Percentiles rank a stretch among this genome's conserved stretches.
These are phyloP conservation scores for Calonectria hawksworthii DNA, from an alignment of 2,329 filamentous ascomycete species.

Conservation along the genomic window DNA sequence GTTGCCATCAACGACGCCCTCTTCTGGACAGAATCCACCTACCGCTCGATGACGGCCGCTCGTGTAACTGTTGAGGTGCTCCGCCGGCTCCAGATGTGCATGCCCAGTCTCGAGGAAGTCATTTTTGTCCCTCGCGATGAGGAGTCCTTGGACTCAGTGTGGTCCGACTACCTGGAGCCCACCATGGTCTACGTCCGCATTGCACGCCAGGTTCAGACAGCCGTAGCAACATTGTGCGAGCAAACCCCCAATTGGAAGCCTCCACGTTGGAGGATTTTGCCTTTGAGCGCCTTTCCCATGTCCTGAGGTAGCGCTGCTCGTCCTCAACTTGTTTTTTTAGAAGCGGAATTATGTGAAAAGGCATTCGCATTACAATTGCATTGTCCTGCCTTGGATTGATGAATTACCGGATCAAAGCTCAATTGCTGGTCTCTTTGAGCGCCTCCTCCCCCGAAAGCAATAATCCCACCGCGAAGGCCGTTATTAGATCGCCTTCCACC, in stretches of 20 bases:
- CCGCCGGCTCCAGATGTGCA: conserved; percentile 52
- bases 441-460: background rate
- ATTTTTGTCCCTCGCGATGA: conserved; percentile 59
- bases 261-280: conserved; percentile 56
- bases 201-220: conserved; percentile 53
- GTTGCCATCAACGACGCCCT: conserved; percentile 62
- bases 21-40: conserved; percentile 54
- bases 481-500: background rate
- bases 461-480: background rate
- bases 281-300: conserved; percentile 43
- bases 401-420: background rate
- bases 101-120: conserved; percentile 58
- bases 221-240: conserved; percentile 50
- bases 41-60: conserved; percentile 56
- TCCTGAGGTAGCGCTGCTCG: conserved; percentile 10
- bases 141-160: conserved; percentile 49
- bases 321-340: background rate
- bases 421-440: background rate
- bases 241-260: conserved; percentile 50
- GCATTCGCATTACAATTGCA: background rate
- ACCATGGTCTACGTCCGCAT: conserved; percentile 52
- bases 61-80: conserved; percentile 57
- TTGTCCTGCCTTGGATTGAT: too few relatives aligned
- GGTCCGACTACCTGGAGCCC: conserved; percentile 47
- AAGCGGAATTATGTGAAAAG: background rate